Evolutionary conservation across 306 rosid genomes (phyloP), one percentile per base, ranked within the genome.

Genomic region (Malus asiatica): DNA sequence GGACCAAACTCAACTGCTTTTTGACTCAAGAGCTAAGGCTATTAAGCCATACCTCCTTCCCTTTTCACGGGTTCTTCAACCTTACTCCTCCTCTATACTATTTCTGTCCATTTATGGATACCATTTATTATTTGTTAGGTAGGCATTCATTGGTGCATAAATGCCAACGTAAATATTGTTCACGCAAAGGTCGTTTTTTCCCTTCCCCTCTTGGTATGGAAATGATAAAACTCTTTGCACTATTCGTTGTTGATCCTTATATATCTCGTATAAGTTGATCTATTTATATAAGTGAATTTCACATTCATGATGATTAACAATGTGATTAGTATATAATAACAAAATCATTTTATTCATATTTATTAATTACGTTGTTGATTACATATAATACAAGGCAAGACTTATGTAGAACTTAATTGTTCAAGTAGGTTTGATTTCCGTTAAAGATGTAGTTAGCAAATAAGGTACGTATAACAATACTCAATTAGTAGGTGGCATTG

Each of bases 11-110:
- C 57, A 5, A 13, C 16, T 51, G 55, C 20, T 27, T 71, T 59
- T 59, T 59, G 64, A 29, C 6, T n/a, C 30, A 22, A 22, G 64
- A 27, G 75, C 75, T 32, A 30, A 51, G n/a, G 14, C 52, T 33
- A 35, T 60, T 8, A 22, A 22, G 55, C 18, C 5, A 15, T 48
- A 48, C 8, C 55, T 4, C 55, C 55, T 15, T 23, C 38, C 57
- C 68, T 42, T 13, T 60, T 60, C 77, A 42, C 77, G 30, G 77
- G 44, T 60, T 73, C 59, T 42, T 40, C 68, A 73, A 42, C 52
- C 20, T 4, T 38, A 63, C 30, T 73, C 67, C 40, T 38, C 38
- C 20, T 2, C 46, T 33, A 9, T 35, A 23, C 18, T 42, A 59
- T n/a, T 38, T 57, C 15, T 11, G 11, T 35, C 57, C 8, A 23